Percentiles rank a stretch among this genome's conserved stretches.
These are phyloP conservation scores for Wallemia mellicola DNA, from an alignment of 1,284 basidiomycete species.

Conservation along the genomic window DNA sequence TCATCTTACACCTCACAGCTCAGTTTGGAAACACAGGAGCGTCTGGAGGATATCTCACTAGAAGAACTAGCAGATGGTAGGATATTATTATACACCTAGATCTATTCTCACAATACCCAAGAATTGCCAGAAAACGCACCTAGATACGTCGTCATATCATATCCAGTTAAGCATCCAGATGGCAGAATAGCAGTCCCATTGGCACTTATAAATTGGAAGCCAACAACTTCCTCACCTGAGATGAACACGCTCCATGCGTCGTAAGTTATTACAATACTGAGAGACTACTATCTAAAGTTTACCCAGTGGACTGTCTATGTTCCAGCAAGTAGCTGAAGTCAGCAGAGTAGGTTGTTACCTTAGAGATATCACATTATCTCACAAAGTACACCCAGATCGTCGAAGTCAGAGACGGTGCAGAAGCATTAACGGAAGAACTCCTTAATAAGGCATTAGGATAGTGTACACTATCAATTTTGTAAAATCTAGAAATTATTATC, in stretches of 20 bases:
- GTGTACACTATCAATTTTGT: background rate
- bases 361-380: slow-evolving; percentile 15
- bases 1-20: slow-evolving; percentile 16
- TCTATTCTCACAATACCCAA: slow-evolving; percentile 13
- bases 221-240: slow-evolving; percentile 36
- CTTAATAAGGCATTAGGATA: slow-evolving; percentile 30
- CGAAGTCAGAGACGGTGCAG: slow-evolving; percentile 48
- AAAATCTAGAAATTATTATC: no score
- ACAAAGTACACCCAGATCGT: slow-evolving; percentile 21
- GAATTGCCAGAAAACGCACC: slow-evolving; percentile 74
- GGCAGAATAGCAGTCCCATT: slow-evolving; percentile 60
- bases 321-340: slow-evolving; percentile 10
- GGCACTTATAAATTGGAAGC: slow-evolving; percentile 60
- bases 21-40: slow-evolving; percentile 49
- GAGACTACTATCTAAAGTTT: slow-evolving; percentile 11
- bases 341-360: slow-evolving; percentile 21
- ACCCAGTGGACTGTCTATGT: background rate
- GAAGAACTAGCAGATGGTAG: slow-evolving; percentile 59
- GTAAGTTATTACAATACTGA: slow-evolving; percentile 39
- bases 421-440: slow-evolving; percentile 37
- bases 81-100: slow-evolving; percentile 1
- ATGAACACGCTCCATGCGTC: slow-evolving; percentile 46
- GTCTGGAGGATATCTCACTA: slow-evolving; percentile 38
- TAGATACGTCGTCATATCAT: slow-evolving; percentile 54
- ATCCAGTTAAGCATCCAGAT: slow-evolving; percentile 49